phyloP scores from a whole-genome alignment of 2,329 filamentous ascomycete genomes.

The Trichothecium roseum region DNA sequence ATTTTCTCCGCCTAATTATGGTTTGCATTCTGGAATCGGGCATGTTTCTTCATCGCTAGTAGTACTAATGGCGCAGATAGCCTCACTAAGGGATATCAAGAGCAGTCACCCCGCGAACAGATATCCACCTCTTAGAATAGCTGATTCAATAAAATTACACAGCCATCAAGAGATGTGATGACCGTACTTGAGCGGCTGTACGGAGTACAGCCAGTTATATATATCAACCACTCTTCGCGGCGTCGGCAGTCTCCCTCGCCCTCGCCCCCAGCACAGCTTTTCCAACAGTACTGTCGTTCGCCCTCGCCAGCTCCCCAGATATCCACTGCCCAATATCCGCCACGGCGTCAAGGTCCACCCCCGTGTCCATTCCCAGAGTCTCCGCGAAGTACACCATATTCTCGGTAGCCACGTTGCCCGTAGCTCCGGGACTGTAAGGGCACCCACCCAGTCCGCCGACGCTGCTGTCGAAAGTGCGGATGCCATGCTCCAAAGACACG shows the following conservation, averaged over 20 bases:
- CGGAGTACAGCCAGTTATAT: too few relatives aligned
- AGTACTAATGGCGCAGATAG: too few relatives aligned
- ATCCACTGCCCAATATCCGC: conserved; percentile 66
- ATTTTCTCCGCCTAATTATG: too few relatives aligned
- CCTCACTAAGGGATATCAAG: too few relatives aligned
- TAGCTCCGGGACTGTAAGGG: conserved; percentile 76
- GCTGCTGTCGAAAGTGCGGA: conserved; percentile 69
- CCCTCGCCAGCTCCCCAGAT: conserved; percentile 48
- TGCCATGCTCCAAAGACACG: conserved; percentile 65
- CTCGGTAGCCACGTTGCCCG: conserved; percentile 78
- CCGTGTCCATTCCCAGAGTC: conserved; percentile 63
- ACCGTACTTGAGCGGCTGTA: too few relatives aligned
- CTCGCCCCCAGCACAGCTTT: conserved; percentile 49
- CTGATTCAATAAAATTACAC: too few relatives aligned
- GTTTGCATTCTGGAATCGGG: too few relatives aligned
- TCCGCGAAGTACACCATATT: conserved; percentile 73
- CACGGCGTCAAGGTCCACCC: conserved; percentile 57
- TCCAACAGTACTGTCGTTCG: conserved; percentile 57
- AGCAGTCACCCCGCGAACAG: too few relatives aligned
- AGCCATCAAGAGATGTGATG: too few relatives aligned
- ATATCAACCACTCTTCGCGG: conserved; percentile 8
- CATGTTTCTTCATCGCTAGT: too few relatives aligned
- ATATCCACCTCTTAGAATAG: too few relatives aligned
- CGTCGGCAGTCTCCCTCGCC: conserved; percentile 15
- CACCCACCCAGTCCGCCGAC: conserved; percentile 77